Base-by-base conservation (phyloP, 2,329 filamentous ascomycete species). In the Xylaria sp. region DNA sequence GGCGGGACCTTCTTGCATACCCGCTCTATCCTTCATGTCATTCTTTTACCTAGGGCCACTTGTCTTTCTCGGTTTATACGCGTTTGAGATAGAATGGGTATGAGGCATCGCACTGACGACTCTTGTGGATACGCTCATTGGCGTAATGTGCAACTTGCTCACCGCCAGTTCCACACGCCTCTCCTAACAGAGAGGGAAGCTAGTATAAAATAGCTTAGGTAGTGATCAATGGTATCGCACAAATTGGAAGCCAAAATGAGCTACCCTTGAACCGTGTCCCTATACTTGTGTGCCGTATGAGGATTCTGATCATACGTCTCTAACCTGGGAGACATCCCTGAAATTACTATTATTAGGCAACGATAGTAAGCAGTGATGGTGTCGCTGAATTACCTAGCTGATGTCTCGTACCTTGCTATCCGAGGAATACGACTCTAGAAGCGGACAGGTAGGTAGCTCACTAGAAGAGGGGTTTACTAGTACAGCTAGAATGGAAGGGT, bases 81-180 rank as follows among this genome's bases (percentile, higher is more conserved):
- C 67, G 69, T 76, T 76, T 72, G 62, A 66, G 66, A 72, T 71
- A 72, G 70, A 71, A 70, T 31, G 60, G 67, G 36, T 66, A 66
- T 56, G 71, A 72, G 70, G 67, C 74, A 76, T 77, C 73, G 51
- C 75, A 77, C 75, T 77, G 60, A 77, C 75, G 76, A 77, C 70
- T 72, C 75, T 75, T 76, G 75, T 76, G 74, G 73, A 73, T 77
- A 75, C 59, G 52, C 59, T 55, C 64, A 54, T 62, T 43, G 43
- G 63, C 43, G 48, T 66, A 55, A 67, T 67, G 55, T 52, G 64
- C 39, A 46, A 56, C 46, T 36, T 51, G 68, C 68, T 63, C 71
- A 67, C 70, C 64, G 39, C 62, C 59, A 64, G 65, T 67, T 67
- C 67, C 72, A 71, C n/a, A 33, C 64, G 41, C 60, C 62, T 67